These are phyloP conservation scores for Arabis alpina DNA, from an alignment of 345 rosid genomes.

Conservation along the genomic window DNA sequence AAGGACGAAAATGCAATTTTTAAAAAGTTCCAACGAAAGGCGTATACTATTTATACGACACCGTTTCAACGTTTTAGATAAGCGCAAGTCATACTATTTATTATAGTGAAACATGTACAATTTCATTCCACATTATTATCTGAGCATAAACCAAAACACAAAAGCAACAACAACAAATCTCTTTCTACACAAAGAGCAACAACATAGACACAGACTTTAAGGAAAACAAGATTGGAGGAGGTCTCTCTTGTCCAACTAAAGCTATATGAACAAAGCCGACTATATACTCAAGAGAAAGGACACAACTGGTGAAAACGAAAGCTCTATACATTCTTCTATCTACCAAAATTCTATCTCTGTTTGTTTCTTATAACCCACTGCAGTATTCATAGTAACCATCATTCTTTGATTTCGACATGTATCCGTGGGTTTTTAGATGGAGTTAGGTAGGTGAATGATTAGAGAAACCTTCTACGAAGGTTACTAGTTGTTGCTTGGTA, in stretches of 20 bases:
- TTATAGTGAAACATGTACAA: conserved; percentile 22
- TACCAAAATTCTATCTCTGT: conserved; percentile 44
- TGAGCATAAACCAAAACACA: conserved; percentile 19
- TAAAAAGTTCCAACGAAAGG: neutral
- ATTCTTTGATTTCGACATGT: conserved; percentile 17
- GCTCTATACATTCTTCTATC: conserved; percentile 41
- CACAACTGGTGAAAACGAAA: conserved; percentile 17
- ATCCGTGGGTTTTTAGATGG: conserved; percentile 9
- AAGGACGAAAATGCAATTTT: neutral
- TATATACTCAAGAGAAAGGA: conserved; percentile 15
- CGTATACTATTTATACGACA: neutral
- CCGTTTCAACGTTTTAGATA: neutral
- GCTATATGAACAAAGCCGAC: conserved; percentile 38
- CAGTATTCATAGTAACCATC: conserved; percentile 9
- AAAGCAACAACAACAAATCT: conserved; percentile 1
- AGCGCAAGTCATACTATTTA: neutral
- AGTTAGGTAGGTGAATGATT: conserved; percentile 37
- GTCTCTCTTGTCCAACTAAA: conserved; percentile 28
- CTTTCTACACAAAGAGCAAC: conserved; percentile 25
- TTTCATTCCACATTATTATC: conserved; percentile 18
- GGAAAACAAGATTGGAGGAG: neutral
- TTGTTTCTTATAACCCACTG: conserved; percentile 16
- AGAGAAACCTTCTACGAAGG: conserved; percentile 85
- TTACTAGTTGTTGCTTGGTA: conserved; percentile 93
- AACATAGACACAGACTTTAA: conserved; percentile 24